Evolutionary conservation across 2,329 filamentous ascomycete genomes (phyloP).

Genomic region (Pseudopyricularia javanii): DNA sequence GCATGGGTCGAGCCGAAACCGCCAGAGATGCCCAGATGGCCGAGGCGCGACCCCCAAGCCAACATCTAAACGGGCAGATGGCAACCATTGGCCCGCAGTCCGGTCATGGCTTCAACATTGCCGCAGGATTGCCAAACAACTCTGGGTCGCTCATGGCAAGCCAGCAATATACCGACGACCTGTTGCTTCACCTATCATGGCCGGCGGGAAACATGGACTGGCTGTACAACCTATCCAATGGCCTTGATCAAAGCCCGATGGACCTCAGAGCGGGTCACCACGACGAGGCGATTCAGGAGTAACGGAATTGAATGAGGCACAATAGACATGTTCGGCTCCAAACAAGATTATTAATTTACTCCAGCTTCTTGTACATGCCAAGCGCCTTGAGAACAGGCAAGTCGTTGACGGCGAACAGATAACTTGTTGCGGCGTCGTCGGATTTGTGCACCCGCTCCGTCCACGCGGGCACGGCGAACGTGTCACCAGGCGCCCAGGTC

Average conservation of each 20-base stretch:
- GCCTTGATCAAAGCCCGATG: background rate
- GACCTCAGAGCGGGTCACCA: background rate
- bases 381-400: slow-evolving; percentile 19
- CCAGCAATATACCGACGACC: background rate
- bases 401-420: slow-evolving; percentile 21
- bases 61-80: background rate
- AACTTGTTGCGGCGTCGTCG: slow-evolving; percentile 14
- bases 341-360: background rate
- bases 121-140: background rate
- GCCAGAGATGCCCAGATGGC: background rate
- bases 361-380: slow-evolving; percentile 8
- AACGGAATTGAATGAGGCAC: background rate
- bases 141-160: background rate
- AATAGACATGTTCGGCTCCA: background rate
- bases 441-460: slow-evolving; percentile 32
- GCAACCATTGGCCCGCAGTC: background rate
- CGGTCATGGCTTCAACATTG: background rate
- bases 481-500: slow-evolving; percentile 34
- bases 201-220: slow-evolving; percentile 2
- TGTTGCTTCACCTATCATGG: slow-evolving; percentile 1
- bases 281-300: background rate
- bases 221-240: background rate
- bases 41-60: background rate
- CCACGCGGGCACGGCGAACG: slow-evolving; percentile 41
- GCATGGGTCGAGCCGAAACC: background rate